Evolutionary conservation across 495 filamentous ascomycete species (phyloP), one percentile per base, ranked within the genome.

Genomic region (Neurospora sp.): DNA sequence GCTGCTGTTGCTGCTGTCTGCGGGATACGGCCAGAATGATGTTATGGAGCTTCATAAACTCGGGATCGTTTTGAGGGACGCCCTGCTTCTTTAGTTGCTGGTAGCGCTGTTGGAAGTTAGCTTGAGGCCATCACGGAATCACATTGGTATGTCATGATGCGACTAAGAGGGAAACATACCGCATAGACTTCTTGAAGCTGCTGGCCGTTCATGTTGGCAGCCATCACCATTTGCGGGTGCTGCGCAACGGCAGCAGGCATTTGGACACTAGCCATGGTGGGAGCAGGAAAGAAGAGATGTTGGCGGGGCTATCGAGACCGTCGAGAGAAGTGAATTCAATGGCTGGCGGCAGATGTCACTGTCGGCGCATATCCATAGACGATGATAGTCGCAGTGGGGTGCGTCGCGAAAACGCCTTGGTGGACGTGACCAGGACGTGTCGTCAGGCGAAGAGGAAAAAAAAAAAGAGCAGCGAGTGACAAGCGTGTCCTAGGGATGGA

Each of bases 201-300:
- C 73, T 88, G 85, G 73, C 85, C 85, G 40, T 86, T 90, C 75
- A 90, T 78, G 74, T 87, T 86, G 40, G 85, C 78, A 45, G 89
- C 84, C 76, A 90, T 78, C 65, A 81, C 79, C 73, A 85, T 84
- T 75, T 88, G 90, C 40, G 82, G 82, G 77, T 88, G 85, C 80
- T 90, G 89, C 79, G 27, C 53, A 65, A 90, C 84, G 72, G 86
- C 87, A 61, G 91, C 88, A 69, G 89, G 84, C 74, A 88, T 84
- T 83, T 95, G 92, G 76, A 92, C 88, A 44, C 92, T 94, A 79
- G 93, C 89, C 93, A 96, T 96, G 72, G 70, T 87, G 82, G 76
- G 72, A 75, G 75, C 69, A 42, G 73, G 39, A 71, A 75, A 40
- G 39, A 22, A 45, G 40, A 14, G 48, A 4, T 48, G 39, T 22